phyloP scores from a whole-genome alignment of 73 alveolate species.

The Blepharisma stoltei region DNA sequence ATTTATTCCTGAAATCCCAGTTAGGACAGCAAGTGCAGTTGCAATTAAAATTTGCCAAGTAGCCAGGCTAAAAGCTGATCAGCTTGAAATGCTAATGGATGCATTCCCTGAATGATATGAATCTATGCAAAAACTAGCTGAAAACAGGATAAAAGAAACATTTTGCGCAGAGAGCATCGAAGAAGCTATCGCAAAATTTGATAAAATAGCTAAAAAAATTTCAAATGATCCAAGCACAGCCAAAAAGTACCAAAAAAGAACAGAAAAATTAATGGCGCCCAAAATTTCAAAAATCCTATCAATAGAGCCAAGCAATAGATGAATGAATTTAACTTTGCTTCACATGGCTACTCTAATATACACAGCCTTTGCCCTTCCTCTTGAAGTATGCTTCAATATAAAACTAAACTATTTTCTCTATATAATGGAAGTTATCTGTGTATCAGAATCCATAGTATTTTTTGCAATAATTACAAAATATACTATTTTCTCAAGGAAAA shows the following conservation, averaged over 20 bases:
- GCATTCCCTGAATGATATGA: conserved; percentile 56
- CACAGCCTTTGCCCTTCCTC: conserved; percentile 51
- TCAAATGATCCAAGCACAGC: background rate
- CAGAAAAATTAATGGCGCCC: conserved; percentile 27
- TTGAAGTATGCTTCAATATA: conserved; percentile 39
- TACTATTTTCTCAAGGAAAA: conserved; percentile 38
- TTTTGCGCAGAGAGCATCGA: background rate
- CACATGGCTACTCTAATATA: conserved; percentile 38
- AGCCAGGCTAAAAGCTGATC: conserved; percentile 40
- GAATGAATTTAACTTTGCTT: conserved; percentile 32
- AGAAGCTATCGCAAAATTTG: background rate
- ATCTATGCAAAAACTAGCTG: conserved; percentile 16
- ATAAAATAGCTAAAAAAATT: background rate
- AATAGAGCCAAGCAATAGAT: background rate
- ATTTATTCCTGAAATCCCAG: conserved; percentile 28
- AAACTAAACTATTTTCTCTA: conserved; percentile 4
- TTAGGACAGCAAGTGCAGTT: conserved; percentile 49
- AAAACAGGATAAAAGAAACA: conserved; percentile 19
- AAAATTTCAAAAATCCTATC: conserved; percentile 9
- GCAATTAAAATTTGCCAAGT: conserved; percentile 46
- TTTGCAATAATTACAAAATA: conserved; percentile 44
- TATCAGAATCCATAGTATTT: conserved; percentile 23
- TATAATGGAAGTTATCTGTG: conserved; percentile 33
- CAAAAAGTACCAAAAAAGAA: conserved; percentile 15
- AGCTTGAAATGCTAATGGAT: conserved; percentile 41